phyloP scores from a whole-genome alignment of 768 basidiomycete genomes.

The Cystofilobasidium bisporidii region DNA sequence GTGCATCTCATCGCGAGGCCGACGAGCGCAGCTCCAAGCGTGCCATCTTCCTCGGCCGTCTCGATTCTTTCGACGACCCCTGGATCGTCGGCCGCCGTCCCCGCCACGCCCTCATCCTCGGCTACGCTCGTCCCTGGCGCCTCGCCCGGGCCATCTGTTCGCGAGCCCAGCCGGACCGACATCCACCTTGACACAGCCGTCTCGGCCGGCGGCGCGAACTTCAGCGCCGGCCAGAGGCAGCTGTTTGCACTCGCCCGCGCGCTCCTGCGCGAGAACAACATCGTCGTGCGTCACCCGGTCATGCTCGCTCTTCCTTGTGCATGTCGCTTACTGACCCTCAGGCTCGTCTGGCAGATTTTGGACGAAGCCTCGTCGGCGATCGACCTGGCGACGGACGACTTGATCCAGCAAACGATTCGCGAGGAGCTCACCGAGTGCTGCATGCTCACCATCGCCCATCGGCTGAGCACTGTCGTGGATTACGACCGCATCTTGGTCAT shows the following conservation, averaged over 20 bases:
- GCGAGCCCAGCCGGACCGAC: not conserved
- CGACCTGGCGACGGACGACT: conserved; percentile 14
- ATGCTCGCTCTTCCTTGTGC: not conserved
- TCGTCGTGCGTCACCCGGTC: conserved; percentile 22
- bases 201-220: conserved; percentile 10
- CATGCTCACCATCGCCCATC: conserved; percentile 6
- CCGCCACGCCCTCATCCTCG: not conserved
- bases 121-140: not conserved
- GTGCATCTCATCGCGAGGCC: conserved; percentile 50
- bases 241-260: conserved; percentile 15
- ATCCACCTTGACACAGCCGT: conserved; percentile 8
- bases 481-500: not conserved
- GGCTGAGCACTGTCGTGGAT: not conserved
- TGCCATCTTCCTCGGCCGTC: not conserved
- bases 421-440: conserved; percentile 45
- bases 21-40: not conserved
- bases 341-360: not conserved
- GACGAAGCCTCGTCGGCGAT: not conserved
- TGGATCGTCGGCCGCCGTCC: too few relatives aligned
- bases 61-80: not conserved
- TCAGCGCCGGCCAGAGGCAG: conserved; percentile 32
- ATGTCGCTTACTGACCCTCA: not conserved
- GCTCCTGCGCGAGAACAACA: conserved; percentile 29
- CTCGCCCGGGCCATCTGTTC: not conserved
- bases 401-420: conserved; percentile 62